A percentile compares a stretch with the other conserved stretches of the same genome.
Conservation (phyloP, 106 monocot genomes). For the Platanthera zijinensis region DNA sequence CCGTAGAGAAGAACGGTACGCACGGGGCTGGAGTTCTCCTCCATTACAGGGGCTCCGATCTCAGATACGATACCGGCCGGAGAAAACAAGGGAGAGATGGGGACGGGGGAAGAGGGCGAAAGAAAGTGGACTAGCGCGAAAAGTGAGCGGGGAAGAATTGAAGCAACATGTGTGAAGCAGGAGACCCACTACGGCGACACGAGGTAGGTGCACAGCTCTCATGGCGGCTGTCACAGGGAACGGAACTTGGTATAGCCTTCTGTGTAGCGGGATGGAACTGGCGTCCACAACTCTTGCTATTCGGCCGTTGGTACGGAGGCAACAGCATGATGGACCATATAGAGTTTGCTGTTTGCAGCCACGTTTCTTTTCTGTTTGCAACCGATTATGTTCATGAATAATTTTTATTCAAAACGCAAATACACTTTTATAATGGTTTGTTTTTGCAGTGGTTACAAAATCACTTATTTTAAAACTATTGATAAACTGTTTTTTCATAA, state of each 20-base stretch:
- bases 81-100: neutral
- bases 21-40: neutral
- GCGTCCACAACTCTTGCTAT: neutral
- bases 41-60: slow-evolving; percentile 1
- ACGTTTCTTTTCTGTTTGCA: too few species aligned
- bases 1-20: slow-evolving; percentile 41
- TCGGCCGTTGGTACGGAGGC: neutral
- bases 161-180: neutral
- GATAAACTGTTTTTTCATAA: too few species aligned
- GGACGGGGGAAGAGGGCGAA: neutral
- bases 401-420: too few species aligned
- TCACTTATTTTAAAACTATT: too few species aligned
- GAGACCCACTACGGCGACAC: neutral
- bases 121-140: neutral
- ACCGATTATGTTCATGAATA: too few species aligned
- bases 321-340: too few species aligned
- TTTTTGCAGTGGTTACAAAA: too few species aligned
- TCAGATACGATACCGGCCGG: neutral
- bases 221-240: too few species aligned
- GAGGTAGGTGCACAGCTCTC: too few species aligned
- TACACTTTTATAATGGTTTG: too few species aligned
- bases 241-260: neutral
- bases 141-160: too few species aligned
- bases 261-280: neutral
- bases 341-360: too few species aligned